Percentiles rank a stretch among this genome's conserved stretches.
Conservation (phyloP, 2,329 filamentous ascomycete species). For the Scopulariopsis brevicaulis region DNA sequence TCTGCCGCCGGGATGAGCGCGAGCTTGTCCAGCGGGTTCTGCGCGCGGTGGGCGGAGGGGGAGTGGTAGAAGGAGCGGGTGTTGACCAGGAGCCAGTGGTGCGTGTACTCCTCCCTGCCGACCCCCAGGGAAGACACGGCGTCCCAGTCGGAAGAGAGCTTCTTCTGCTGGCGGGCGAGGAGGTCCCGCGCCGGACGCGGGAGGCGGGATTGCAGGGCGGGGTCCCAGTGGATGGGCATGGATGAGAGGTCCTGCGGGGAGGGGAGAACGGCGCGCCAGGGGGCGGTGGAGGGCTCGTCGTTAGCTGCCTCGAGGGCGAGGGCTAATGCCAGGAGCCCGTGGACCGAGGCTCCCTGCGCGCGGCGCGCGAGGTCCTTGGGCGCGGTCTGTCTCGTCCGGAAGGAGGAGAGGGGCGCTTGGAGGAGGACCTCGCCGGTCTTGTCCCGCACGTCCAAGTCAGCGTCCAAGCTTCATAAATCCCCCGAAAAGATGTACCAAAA, state of each 20-base stretch:
- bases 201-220: slow-evolving; percentile 31
- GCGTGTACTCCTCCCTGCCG: slow-evolving; percentile 30
- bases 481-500: not conserved
- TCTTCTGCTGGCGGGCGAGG: slow-evolving; percentile 38
- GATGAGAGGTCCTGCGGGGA: slow-evolving; percentile 42
- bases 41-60: slow-evolving; percentile 16
- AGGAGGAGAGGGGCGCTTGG: slow-evolving; percentile 48
- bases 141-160: slow-evolving; percentile 28
- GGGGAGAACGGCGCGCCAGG: slow-evolving; percentile 61
- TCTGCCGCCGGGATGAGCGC: slow-evolving; percentile 63
- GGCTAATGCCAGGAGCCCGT: slow-evolving; percentile 62
- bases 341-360: slow-evolving; percentile 46
- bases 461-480: not conserved
- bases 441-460: not conserved
- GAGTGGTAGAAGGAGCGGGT: slow-evolving; percentile 52
- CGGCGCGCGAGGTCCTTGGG: slow-evolving; percentile 37
- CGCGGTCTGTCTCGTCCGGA: slow-evolving; percentile 54
- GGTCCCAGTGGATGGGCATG: slow-evolving; percentile 37
- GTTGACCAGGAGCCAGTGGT: slow-evolving; percentile 49
- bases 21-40: slow-evolving; percentile 41
- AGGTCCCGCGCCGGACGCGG: slow-evolving; percentile 30
- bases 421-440: slow-evolving; percentile 44
- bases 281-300: slow-evolving; percentile 24
- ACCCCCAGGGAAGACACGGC: slow-evolving; percentile 15
- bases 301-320: slow-evolving; percentile 40